Conservation (phyloP, 306 rosid species). For the Alnus rubra region DNA sequence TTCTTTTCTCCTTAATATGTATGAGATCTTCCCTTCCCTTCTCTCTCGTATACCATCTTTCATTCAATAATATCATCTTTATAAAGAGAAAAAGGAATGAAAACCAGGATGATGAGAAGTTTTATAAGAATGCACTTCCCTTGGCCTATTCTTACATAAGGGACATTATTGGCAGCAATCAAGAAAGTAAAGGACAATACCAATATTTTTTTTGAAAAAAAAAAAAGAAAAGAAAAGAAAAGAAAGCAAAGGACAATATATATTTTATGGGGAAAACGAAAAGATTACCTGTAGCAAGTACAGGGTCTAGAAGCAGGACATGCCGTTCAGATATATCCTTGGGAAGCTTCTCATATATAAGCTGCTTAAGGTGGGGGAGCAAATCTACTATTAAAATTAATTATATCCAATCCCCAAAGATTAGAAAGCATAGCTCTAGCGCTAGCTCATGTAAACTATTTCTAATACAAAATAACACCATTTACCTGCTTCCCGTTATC, state of each 20-base stretch:
- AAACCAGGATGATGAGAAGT: background rate
- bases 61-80: background rate
- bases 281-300: constrained; percentile 87
- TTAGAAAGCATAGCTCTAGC: background rate
- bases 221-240: background rate
- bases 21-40: background rate
- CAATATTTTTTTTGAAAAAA: too few species aligned
- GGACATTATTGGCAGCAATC: constrained; percentile 4
- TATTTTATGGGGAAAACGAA: constrained; percentile 6
- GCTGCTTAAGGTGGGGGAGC: constrained; percentile 54
- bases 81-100: background rate
- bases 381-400: constrained; percentile 23
- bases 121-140: background rate
- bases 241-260: constrained; percentile 13
- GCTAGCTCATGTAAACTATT: constrained; percentile 13
- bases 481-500: constrained; percentile 91
- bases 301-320: constrained; percentile 97
- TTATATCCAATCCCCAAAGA: background rate
- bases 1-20: background rate
- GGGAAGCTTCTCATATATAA: constrained; percentile 95
- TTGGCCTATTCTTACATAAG: constrained; percentile 7
- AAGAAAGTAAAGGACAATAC: constrained; percentile 12
- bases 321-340: constrained; percentile 96
- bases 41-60: background rate
- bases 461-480: constrained; percentile 4